A percentile compares a stretch with the other conserved stretches of the same genome.
Conservation (phyloP, 495 filamentous ascomycete genomes). For the Staphylotrichum longicolle region DNA sequence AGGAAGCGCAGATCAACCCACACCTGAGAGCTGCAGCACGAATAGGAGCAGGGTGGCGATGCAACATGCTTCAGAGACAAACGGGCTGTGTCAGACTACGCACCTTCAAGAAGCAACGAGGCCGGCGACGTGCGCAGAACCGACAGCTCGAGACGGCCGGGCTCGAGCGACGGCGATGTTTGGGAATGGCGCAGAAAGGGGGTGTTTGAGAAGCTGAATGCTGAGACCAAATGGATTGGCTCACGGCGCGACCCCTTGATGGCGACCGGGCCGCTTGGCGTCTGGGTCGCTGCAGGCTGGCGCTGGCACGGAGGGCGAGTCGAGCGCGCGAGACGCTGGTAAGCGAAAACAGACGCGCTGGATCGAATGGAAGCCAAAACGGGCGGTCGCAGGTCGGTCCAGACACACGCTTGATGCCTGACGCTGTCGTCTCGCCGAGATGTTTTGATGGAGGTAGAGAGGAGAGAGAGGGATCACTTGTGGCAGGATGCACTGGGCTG, state of each 20-base stretch:
- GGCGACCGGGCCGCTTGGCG: conserved; percentile 17
- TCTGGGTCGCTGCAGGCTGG: conserved; percentile 10
- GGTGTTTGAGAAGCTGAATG: conserved; percentile 27
- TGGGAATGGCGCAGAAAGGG: conserved; percentile 20
- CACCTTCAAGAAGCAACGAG: conserved; percentile 22
- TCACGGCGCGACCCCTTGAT: conserved; percentile 15
- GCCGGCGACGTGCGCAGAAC: conserved; percentile 14
- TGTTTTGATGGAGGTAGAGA: neutral
- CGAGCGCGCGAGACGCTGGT: neutral
- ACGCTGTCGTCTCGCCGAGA: neutral
- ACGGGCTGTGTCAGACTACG: conserved; percentile 17
- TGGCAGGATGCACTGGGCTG: neutral
- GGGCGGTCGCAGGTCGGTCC: neutral
- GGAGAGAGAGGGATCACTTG: neutral
- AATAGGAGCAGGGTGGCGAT: conserved; percentile 2
- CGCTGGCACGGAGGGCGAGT: conserved; percentile 3
- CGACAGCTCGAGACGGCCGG: conserved; percentile 16
- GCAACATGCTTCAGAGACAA: conserved; percentile 16
- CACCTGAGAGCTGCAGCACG: neutral
- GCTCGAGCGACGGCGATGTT: conserved; percentile 13
- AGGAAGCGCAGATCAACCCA: neutral
- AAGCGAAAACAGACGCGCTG: conserved; percentile 1
- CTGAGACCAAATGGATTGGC: conserved; percentile 33
- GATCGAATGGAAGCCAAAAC: neutral
- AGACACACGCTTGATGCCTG: neutral